Conservation (phyloP, 2,329 filamentous ascomycete genomes). For the Colletotrichum sp. region DNA sequence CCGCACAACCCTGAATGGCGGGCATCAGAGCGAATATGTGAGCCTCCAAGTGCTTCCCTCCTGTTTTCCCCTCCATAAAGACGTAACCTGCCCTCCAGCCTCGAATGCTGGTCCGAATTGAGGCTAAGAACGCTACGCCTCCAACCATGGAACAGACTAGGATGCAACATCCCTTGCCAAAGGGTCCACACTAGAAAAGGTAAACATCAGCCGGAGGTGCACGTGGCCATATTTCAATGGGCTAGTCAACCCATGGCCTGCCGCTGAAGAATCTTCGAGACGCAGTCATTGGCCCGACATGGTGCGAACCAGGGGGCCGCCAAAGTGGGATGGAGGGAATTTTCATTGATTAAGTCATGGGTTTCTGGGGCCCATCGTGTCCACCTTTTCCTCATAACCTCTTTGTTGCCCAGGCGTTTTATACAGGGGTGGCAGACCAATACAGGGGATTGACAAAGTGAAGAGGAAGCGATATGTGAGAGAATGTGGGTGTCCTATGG, state of each 20-base stretch:
- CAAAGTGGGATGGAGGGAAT: constrained; percentile 18
- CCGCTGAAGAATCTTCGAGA: constrained; percentile 18
- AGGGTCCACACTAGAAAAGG: constrained; percentile 16
- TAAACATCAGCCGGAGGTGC: constrained; percentile 20
- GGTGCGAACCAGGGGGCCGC: constrained; percentile 8
- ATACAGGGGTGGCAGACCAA: constrained; percentile 9
- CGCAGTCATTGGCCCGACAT: constrained; percentile 9
- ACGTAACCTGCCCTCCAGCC: not conserved
- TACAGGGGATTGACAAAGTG: constrained; percentile 10
- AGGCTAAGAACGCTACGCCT: constrained; percentile 17
- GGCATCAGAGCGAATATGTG: constrained; percentile 2
- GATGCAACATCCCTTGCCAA: constrained; percentile 9
- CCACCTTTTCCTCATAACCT: constrained; percentile 18
- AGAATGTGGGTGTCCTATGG: not conserved
- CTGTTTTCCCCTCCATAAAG: not conserved
- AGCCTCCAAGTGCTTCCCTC: constrained; percentile 12
- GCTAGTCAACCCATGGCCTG: constrained; percentile 16
- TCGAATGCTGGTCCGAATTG: constrained; percentile 1
- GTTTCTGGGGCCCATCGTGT: constrained; percentile 12
- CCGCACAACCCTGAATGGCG: constrained; percentile 23
- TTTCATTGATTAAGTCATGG: constrained; percentile 21
- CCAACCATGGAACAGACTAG: constrained; percentile 1
- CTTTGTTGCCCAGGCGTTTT: constrained; percentile 9
- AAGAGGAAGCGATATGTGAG: constrained; percentile 15
- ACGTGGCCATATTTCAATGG: constrained; percentile 22